A percentile compares a stretch with the other conserved stretches of the same genome.
These are phyloP conservation scores for Pseudozyma hubeiensis DNA, from an alignment of 1,284 basidiomycete genomes.

Conservation along the genomic window DNA sequence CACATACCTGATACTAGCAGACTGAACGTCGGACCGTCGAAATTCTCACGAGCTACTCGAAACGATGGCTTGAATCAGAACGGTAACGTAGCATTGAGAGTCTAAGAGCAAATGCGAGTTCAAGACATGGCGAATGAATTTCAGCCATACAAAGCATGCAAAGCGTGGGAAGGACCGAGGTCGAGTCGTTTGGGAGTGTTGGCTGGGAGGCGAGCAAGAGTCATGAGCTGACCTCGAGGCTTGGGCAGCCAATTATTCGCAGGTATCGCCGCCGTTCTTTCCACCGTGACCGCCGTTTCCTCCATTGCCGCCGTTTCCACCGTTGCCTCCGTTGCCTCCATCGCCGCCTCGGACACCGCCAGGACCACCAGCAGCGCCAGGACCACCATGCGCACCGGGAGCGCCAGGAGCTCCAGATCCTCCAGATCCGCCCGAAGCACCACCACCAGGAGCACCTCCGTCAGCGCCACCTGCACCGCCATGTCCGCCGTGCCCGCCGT, in stretches of 20 bases:
- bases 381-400: not conserved
- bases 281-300: slow-evolving; percentile 16
- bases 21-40: too few relatives aligned
- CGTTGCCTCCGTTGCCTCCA: slow-evolving; percentile 15
- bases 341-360: slow-evolving; percentile 8
- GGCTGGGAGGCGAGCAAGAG: not conserved
- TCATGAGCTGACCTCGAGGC: not conserved
- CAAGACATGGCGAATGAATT: too few relatives aligned
- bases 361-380: slow-evolving; percentile 13
- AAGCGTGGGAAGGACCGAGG: too few relatives aligned
- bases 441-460: not conserved
- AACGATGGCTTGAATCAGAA: too few relatives aligned
- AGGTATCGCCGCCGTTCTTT: slow-evolving; percentile 1
- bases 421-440: slow-evolving; percentile 1
- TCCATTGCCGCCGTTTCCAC: slow-evolving; percentile 16
- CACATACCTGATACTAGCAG: not conserved
- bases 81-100: too few relatives aligned
- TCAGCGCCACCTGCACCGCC: not conserved
- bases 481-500: not conserved
- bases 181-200: not conserved
- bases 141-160: too few relatives aligned
- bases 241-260: not conserved
- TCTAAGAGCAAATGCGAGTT: too few relatives aligned
- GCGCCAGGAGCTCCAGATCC: not conserved
- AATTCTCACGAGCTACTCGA: not conserved